phyloP scores from a whole-genome alignment of 495 filamentous ascomycete species.

The Hypomontagnella submonticulosa region DNA sequence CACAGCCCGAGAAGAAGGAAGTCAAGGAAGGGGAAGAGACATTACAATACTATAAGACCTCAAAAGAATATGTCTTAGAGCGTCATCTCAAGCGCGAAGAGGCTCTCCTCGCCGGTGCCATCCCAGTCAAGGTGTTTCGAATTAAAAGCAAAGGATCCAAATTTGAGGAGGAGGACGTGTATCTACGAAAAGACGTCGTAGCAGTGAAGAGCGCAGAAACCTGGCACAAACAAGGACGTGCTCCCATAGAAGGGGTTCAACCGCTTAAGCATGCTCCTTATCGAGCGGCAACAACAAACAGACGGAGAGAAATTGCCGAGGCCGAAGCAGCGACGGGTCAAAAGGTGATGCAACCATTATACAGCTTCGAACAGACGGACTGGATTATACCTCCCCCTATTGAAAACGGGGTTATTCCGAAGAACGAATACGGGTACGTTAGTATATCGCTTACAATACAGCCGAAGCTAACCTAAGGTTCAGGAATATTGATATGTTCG shows the following conservation, averaged over 20 bases:
- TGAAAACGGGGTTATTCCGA: conserved; percentile 85
- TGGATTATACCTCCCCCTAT: conserved; percentile 92
- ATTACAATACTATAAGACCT: conserved; percentile 86
- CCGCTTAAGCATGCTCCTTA: conserved; percentile 90
- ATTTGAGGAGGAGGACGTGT: conserved; percentile 81
- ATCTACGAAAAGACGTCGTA: conserved; percentile 79
- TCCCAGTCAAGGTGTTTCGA: conserved; percentile 78
- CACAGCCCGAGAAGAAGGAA: conserved; percentile 76
- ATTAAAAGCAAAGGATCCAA: conserved; percentile 72
- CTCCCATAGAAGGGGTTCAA: conserved; percentile 71
- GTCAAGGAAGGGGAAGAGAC: conserved; percentile 80
- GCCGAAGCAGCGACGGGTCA: conserved; percentile 78
- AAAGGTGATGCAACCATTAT: conserved; percentile 88
- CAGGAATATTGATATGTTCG: conserved; percentile 93
- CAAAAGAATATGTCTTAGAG: conserved; percentile 83
- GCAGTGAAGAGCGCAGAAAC: conserved; percentile 91
- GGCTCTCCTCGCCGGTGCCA: conserved; percentile 75
- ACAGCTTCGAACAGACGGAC: conserved; percentile 85
- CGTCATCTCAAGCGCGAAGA: conserved; percentile 94
- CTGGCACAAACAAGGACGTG: conserved; percentile 96
- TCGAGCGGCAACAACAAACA: conserved; percentile 86
- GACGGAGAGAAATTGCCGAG: conserved; percentile 91
- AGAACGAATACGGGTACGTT: conserved; percentile 81
- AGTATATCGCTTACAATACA: not conserved
- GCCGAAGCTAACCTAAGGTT: conserved; percentile 16